Base-by-base conservation (phyloP, 768 basidiomycete species). In the Xerocomellus dryophilus region DNA sequence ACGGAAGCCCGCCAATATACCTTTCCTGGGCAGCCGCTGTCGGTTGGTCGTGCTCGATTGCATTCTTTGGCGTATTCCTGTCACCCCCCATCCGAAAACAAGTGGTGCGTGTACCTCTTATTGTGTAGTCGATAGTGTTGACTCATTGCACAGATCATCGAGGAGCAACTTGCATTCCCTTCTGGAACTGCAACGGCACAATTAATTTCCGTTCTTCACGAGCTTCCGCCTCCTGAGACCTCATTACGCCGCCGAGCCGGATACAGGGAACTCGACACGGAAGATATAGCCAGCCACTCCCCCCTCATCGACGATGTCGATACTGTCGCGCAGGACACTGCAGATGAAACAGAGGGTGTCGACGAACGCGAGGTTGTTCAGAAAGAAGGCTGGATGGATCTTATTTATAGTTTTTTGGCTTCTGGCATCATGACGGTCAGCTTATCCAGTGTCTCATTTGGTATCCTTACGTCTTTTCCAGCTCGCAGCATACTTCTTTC, bases 31-130 rank as follows among this genome's bases (percentile, higher is more conserved):
- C 82, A 18, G 78, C 82, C 27, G 81, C 91, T 20, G 75, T 94
- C 20, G 81, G 79, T 5, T 98, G 96, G 96, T 94, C 91, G 11
- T 85, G 83, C 57, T 90, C 87, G 7, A 81, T 96, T 25, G 95
- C 95, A 5, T 98, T 94, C 75, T 98, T 98, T 71, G 96, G 95
- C 82, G 95, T 98, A n/a, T 96, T 98, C 70, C 78, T 98, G 39
- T 96, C 96, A 2, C 93, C 94, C 15, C 96, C 95, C 7, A 81
- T 98, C 27, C 84, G 96, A 43, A 90, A 91, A 66, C 94, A 97
- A 83, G 93, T 96, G 64, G 92, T 93, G 59, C 29, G 86, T 76
- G 29, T 42, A 36, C 27, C 21, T 23, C 50, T 18, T 42, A 10
- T 32, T 43, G 38, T 47, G 34, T 45, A 8, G 20, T 17, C 27